phyloP scores from a whole-genome alignment of 2,329 filamentous ascomycete species.

The Nakataea oryzae region DNA sequence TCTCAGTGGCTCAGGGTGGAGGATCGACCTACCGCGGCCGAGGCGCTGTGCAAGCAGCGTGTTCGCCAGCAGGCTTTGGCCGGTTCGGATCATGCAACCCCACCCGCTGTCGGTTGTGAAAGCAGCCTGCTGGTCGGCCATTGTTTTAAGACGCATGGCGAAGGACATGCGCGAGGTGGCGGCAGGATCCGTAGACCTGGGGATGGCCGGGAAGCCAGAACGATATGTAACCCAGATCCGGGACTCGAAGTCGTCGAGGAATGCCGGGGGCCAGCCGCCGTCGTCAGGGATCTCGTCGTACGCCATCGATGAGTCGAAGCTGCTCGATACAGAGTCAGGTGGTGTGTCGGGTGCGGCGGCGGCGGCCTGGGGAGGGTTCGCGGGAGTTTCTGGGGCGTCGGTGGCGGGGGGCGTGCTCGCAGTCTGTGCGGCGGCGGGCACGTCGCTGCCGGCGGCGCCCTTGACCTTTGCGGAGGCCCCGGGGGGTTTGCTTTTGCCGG shows the following conservation, averaged over 20 bases:
- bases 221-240: slow-evolving; percentile 95
- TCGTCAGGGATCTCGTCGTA: slow-evolving; percentile 32
- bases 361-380: slow-evolving; percentile 8
- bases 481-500: neutral
- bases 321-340: slow-evolving; percentile 37
- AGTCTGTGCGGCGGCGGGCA: slow-evolving; percentile 9
- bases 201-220: slow-evolving; percentile 73
- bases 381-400: slow-evolving; percentile 3
- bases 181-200: slow-evolving; percentile 65
- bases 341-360: slow-evolving; percentile 28
- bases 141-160: slow-evolving; percentile 69
- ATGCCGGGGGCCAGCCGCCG: slow-evolving; percentile 70
- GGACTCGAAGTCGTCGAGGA: slow-evolving; percentile 88
- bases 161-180: slow-evolving; percentile 66
- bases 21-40: slow-evolving; percentile 56
- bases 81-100: slow-evolving; percentile 98
- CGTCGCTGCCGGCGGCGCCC: slow-evolving; percentile 2
- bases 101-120: slow-evolving; percentile 94
- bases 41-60: slow-evolving; percentile 61
- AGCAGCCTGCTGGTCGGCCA: slow-evolving; percentile 60
- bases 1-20: no score
- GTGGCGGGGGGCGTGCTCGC: slow-evolving; percentile 6
- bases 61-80: slow-evolving; percentile 87
- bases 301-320: slow-evolving; percentile 39
- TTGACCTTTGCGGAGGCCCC: neutral